Evolutionary conservation across 2,329 filamentous ascomycete genomes (phyloP).

Genomic region (Aspergillus calidoustus): DNA sequence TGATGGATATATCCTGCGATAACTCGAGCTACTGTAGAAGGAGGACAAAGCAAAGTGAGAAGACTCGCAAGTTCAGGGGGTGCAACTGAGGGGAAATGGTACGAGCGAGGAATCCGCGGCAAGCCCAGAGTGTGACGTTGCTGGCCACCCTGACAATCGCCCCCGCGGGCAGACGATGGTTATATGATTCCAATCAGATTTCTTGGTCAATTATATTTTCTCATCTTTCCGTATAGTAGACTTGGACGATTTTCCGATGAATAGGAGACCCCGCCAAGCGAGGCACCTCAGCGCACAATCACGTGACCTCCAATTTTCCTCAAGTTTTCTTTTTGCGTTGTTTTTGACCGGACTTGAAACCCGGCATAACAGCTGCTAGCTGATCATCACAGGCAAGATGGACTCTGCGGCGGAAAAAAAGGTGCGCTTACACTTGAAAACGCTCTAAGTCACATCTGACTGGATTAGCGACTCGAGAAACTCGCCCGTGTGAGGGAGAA

Average conservation of each 20-base stretch:
- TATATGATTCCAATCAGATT: too few relatives aligned
- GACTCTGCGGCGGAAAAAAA: slow-evolving; percentile 5
- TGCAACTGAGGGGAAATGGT: not conserved
- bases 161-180: too few relatives aligned
- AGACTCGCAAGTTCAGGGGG: not conserved
- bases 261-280: not conserved
- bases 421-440: not conserved
- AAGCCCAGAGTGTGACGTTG: not conserved
- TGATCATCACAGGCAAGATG: not conserved
- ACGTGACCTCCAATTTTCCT: not conserved
- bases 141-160: not conserved
- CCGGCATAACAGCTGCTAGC: not conserved
- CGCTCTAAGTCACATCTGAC: not conserved
- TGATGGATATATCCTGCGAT: not conserved
- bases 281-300: not conserved
- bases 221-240: too few relatives aligned
- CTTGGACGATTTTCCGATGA: too few relatives aligned
- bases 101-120: not conserved
- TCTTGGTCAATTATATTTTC: too few relatives aligned
- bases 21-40: not conserved
- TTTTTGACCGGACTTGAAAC: not conserved
- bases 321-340: not conserved
- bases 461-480: slow-evolving; percentile 32
- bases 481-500: slow-evolving; percentile 49
- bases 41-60: not conserved